phyloP scores from a whole-genome alignment of 345 rosid species.

The Citropsis articulata region DNA sequence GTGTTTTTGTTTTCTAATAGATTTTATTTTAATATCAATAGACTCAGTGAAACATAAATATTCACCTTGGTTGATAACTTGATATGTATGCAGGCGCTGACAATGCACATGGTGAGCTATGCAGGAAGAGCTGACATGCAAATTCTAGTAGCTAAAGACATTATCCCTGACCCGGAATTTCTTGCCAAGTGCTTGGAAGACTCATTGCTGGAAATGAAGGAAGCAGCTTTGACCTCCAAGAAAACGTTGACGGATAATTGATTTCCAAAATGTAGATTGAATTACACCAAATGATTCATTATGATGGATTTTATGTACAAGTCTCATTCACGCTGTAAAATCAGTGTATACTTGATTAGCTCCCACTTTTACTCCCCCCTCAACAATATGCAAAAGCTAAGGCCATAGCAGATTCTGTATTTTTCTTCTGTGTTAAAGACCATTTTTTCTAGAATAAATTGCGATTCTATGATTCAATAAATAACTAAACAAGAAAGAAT shows the following conservation, averaged over 20 bases:
- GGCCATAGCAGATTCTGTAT: background rate
- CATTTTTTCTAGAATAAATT: background rate
- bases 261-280: background rate
- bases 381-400: background rate
- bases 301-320: background rate
- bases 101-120: slow-evolving; percentile 75
- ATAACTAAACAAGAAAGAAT: background rate
- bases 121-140: slow-evolving; percentile 61
- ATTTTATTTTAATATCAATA: background rate
- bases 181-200: slow-evolving; percentile 59
- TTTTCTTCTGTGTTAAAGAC: background rate
- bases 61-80: background rate
- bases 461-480: no score
- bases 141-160: slow-evolving; percentile 58
- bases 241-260: background rate
- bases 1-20: background rate
- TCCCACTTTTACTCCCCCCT: background rate
- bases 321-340: background rate
- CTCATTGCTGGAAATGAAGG: slow-evolving; percentile 53
- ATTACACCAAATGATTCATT: background rate
- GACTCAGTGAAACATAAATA: background rate
- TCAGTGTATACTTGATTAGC: background rate
- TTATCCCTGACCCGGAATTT: slow-evolving; percentile 61
- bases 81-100: slow-evolving; percentile 35
- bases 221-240: slow-evolving; percentile 25